These are phyloP conservation scores for Umbelopsis sp. DNA, from an alignment of 192 early-diverging fungal genomes.

Conservation along the genomic window DNA sequence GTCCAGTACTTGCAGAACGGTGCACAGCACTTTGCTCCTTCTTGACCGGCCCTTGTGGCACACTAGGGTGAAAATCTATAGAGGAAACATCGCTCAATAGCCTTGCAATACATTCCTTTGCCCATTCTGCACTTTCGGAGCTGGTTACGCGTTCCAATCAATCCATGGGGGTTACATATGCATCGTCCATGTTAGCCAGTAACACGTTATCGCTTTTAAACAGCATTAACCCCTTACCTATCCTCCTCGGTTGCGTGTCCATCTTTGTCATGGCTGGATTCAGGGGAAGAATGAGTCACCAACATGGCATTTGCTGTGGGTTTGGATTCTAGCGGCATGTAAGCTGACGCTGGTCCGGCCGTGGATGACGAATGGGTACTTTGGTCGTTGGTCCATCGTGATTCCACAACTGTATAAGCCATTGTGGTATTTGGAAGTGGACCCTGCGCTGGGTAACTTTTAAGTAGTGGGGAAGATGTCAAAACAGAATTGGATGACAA, in stretches of 20 bases:
- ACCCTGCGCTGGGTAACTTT: background rate
- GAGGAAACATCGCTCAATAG: background rate
- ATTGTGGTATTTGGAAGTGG: background rate
- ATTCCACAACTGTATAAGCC: background rate
- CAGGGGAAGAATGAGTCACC: background rate
- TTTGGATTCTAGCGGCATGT: background rate
- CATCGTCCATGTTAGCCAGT: no score
- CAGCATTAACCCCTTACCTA: background rate
- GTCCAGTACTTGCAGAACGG: background rate
- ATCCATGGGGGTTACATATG: background rate
- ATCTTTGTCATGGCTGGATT: background rate
- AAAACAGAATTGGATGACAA: background rate
- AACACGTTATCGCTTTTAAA: background rate
- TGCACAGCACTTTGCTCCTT: background rate
- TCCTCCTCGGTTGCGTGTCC: background rate
- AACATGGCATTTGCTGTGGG: background rate
- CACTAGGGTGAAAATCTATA: background rate
- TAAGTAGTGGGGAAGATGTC: background rate
- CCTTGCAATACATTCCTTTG: conserved; percentile 10
- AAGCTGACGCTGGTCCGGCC: background rate
- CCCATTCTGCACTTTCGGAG: conserved; percentile 12
- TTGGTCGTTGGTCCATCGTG: background rate
- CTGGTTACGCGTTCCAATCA: background rate
- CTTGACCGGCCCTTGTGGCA: background rate
- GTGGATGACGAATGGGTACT: background rate